Conservation (phyloP, 202 grass and related monocot species). For the Musa balbisiana region DNA sequence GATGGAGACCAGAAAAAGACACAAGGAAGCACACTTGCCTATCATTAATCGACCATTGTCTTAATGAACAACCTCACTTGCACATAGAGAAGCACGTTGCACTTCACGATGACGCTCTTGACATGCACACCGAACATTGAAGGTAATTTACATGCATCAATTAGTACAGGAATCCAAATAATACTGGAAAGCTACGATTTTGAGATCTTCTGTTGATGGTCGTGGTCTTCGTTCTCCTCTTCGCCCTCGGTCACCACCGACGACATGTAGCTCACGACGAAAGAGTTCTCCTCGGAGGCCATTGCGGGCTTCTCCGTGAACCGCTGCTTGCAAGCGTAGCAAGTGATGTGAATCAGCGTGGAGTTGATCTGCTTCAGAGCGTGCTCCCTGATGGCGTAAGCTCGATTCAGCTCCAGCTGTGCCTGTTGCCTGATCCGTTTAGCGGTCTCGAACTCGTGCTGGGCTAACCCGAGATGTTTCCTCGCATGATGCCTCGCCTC, state of each 20-base stretch:
- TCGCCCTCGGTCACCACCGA: slow-evolving; percentile 60
- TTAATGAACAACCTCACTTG: background rate
- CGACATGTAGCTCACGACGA: slow-evolving; percentile 66
- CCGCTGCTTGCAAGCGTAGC: slow-evolving; percentile 61
- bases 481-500: slow-evolving; percentile 55
- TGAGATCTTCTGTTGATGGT: slow-evolving; percentile 24
- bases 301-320: slow-evolving; percentile 30
- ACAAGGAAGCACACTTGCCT: background rate
- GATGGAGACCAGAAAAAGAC: slow-evolving; percentile 16
- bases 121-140: background rate
- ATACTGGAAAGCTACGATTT: slow-evolving; percentile 40
- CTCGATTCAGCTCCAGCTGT: slow-evolving; percentile 57
- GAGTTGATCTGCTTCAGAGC: slow-evolving; percentile 70
- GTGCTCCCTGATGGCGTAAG: slow-evolving; percentile 58
- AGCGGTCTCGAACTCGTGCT: slow-evolving; percentile 64
- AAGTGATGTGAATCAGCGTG: slow-evolving; percentile 69
- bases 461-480: slow-evolving; percentile 56
- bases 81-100: background rate
- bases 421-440: slow-evolving; percentile 61
- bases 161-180: background rate
- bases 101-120: background rate
- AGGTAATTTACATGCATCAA: background rate
- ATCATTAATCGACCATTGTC: background rate
- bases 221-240: slow-evolving; percentile 36
- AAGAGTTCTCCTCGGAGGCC: slow-evolving; percentile 35